Evolutionary conservation across 176 grass and related monocot species (phyloP).

Genomic region (Eleusine indica): DNA sequence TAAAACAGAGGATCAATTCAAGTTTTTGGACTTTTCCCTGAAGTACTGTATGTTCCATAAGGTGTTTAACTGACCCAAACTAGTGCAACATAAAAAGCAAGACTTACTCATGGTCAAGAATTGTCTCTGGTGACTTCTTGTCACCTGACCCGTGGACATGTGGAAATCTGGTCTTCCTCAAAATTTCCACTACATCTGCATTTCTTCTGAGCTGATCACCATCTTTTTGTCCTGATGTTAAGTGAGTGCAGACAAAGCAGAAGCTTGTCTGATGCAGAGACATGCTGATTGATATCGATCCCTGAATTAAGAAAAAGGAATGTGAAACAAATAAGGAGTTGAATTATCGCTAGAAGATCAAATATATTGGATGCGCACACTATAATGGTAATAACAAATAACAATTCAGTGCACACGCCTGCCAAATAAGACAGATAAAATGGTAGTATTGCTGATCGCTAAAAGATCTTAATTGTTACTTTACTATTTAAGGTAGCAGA

Average conservation of each 20-base stretch:
- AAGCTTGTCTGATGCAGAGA: conserved; percentile 93
- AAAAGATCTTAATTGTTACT: no score
- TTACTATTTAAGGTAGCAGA: not conserved
- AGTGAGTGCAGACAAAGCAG: conserved; percentile 95
- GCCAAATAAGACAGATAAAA: not conserved
- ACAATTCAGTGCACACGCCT: not conserved
- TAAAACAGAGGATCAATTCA: not conserved
- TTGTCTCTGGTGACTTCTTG: conserved; percentile 75
- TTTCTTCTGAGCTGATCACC: conserved; percentile 88
- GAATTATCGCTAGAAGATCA: not conserved
- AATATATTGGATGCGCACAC: not conserved
- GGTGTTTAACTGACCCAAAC: not conserved
- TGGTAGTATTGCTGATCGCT: no score
- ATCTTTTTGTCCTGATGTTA: conserved; percentile 92
- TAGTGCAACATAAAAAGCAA: not conserved
- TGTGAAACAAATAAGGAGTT: not conserved
- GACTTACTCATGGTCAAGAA: conserved; percentile 87
- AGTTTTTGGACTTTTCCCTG: not conserved
- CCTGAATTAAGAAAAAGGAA: conserved; percentile 40
- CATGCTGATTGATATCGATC: conserved; percentile 98
- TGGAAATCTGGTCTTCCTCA: conserved; percentile 92
- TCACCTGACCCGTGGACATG: conserved; percentile 62
- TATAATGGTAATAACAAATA: not conserved
- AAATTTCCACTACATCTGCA: conserved; percentile 83
- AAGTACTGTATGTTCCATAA: not conserved